Evolutionary conservation across 1,284 basidiomycete genomes (phyloP), one percentile per base, ranked within the genome.

Genomic region (Sphagnurus paluster): DNA sequence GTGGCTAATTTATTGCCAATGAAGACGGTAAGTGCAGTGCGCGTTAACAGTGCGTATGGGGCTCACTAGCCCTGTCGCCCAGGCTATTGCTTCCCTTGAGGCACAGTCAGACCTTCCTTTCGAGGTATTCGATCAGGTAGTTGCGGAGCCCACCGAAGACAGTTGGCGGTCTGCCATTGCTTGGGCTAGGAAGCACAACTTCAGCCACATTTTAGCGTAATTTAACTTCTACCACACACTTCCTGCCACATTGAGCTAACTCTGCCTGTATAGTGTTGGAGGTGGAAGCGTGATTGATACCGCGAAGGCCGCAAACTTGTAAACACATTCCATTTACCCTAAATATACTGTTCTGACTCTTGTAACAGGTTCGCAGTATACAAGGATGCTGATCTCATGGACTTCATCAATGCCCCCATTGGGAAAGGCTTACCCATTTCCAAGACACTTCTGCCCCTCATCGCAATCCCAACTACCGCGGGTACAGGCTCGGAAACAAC

Each of bases 401-500:
- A 98, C 63, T 98, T 97, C 63, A 92, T 98, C 69, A 98, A 98
- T 64, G 94, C 96, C 6, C 95, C 95, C 0, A 79, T 98, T 51
- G 95, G 95, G 44, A 94, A 93, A 66, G 96, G 95, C 2, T 77
- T 85, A 25, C 90, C 95, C 1, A 88, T 98, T 53, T 74, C 79
- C 23, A 75, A 90, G 63, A 70, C 74, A 23, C 75, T 98, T 30
- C 74, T 82, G 21, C 96, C 96, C 13, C 74, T 98, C 35, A 94
- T 98, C 52, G 94, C 94, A 37, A 82, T 98, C 17, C 94, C 94
- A 8, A 98, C 96, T 2, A 98, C 95, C 5, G 95, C 96, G 32
- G 94, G 95, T 42, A 98, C 95, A n/a, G 95, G 94, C 10, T 93
- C 91, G 2, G 93, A 98, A 68, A 98, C 96, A 1, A 98, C 95